phyloP scores from a whole-genome alignment of 306 rosid species.

The Adenanthera pavonina region DNA sequence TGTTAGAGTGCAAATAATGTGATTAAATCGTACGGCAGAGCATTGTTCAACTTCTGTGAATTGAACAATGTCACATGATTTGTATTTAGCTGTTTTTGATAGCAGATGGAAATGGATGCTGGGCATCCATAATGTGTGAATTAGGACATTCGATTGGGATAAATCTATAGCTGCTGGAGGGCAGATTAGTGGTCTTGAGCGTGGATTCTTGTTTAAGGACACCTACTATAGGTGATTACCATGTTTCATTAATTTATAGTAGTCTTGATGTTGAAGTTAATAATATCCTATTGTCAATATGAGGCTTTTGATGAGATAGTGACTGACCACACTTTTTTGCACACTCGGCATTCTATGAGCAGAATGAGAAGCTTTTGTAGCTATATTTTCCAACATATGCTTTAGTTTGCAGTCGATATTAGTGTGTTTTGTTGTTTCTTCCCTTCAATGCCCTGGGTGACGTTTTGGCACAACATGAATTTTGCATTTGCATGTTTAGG shows the following conservation, averaged over 20 bases:
- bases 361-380: too few species aligned
- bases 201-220: slow-evolving; percentile 34
- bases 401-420: background rate
- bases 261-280: slow-evolving; percentile 47
- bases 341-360: too few species aligned
- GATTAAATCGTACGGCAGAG: background rate
- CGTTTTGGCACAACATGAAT: background rate
- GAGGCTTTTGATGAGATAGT: slow-evolving; percentile 40
- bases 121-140: slow-evolving; percentile 44
- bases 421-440: background rate
- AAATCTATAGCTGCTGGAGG: slow-evolving; percentile 46
- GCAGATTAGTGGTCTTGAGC: slow-evolving; percentile 36
- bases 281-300: slow-evolving; percentile 27
- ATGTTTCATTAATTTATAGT: slow-evolving; percentile 42
- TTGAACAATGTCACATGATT: background rate
- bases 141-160: slow-evolving; percentile 23
- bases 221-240: slow-evolving; percentile 45
- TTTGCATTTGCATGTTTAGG: background rate
- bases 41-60: background rate
- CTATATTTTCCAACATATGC: background rate
- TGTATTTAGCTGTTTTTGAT: background rate
- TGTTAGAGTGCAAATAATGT: background rate
- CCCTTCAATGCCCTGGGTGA: background rate
- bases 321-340: slow-evolving; percentile 56
- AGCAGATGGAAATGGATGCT: background rate